phyloP scores from a whole-genome alignment of 495 filamentous ascomycete genomes.

The Penicillium canariense region DNA sequence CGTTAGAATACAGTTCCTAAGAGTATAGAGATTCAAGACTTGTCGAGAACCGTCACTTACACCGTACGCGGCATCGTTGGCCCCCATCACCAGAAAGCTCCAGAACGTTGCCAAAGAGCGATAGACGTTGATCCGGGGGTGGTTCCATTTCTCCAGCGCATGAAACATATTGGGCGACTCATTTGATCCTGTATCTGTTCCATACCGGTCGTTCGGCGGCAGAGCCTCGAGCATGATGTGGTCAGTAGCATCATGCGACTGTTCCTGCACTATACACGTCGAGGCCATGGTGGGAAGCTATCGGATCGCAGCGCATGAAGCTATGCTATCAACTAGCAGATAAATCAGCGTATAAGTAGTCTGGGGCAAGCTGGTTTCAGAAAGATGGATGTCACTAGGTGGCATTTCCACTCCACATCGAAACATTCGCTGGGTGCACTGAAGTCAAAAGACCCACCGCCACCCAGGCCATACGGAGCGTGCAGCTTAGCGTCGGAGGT shows the following conservation, averaged over 20 bases:
- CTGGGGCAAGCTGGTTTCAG: no score
- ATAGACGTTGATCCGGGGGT: conserved; percentile 60
- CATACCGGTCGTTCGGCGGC: conserved; percentile 5
- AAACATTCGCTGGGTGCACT: background rate
- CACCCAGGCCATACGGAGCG: conserved; percentile 2
- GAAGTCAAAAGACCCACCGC: background rate
- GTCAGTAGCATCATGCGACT: conserved; percentile 8
- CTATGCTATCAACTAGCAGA: background rate
- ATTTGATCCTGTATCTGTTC: background rate
- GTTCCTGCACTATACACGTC: conserved; percentile 10
- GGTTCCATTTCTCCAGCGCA: conserved; percentile 61
- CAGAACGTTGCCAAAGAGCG: conserved; percentile 66
- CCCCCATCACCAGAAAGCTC: conserved; percentile 74
- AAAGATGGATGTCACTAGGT: background rate
- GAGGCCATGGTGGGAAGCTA: conserved; percentile 11
- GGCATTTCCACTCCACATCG: background rate
- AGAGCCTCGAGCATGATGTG: conserved; percentile 22
- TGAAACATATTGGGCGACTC: conserved; percentile 11
- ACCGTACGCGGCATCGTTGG: conserved; percentile 79
- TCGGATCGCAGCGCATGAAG: background rate
- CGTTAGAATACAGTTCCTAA: background rate
- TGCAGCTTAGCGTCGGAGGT: conserved; percentile 10
- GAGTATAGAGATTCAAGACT: background rate
- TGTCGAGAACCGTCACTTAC: no score
- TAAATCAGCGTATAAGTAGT: no score